These are phyloP conservation scores for Kwoniella dejecticola DNA, from an alignment of 768 basidiomycete genomes.

Conservation along the genomic window DNA sequence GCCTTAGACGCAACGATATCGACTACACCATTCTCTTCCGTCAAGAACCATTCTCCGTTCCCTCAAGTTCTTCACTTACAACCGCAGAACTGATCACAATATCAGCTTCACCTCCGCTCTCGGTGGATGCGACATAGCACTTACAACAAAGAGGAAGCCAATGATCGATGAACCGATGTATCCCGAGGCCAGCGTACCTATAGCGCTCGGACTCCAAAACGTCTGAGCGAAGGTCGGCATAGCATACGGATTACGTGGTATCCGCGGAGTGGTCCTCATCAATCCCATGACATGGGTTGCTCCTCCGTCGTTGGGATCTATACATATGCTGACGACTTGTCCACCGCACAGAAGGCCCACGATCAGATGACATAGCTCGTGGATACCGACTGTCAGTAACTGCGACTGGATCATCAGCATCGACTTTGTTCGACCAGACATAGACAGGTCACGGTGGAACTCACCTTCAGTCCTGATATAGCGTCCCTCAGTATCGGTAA, in stretches of 20 bases:
- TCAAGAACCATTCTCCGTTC: background rate
- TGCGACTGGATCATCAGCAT: conserved; percentile 8
- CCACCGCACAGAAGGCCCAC: conserved; percentile 52
- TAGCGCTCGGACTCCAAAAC: conserved; percentile 49
- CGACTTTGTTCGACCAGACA: background rate
- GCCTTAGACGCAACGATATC: conserved; percentile 89
- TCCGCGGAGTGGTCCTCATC: conserved; percentile 40
- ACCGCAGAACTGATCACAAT: conserved; percentile 33
- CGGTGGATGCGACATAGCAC: conserved; percentile 17
- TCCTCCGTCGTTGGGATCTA: conserved; percentile 50
- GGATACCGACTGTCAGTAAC: conserved; percentile 50
- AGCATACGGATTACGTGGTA: conserved; percentile 46
- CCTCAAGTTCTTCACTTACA: conserved; percentile 42
- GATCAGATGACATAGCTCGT: conserved; percentile 51
- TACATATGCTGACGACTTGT: conserved; percentile 53
- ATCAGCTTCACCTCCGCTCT: background rate
- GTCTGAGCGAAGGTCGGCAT: conserved; percentile 49
- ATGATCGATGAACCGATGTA: conserved; percentile 50
- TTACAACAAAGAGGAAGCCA: conserved; percentile 52
- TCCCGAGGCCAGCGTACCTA: conserved; percentile 51
- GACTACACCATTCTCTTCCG: conserved; percentile 29
- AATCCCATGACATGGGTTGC: conserved; percentile 48
- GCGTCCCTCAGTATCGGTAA: conserved; percentile 51
- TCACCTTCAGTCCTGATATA: conserved; percentile 53
- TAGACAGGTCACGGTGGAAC: conserved; percentile 5